Evolutionary conservation across 768 basidiomycete species (phyloP).

Genomic region (Gloeopeniophorella convolvens): DNA sequence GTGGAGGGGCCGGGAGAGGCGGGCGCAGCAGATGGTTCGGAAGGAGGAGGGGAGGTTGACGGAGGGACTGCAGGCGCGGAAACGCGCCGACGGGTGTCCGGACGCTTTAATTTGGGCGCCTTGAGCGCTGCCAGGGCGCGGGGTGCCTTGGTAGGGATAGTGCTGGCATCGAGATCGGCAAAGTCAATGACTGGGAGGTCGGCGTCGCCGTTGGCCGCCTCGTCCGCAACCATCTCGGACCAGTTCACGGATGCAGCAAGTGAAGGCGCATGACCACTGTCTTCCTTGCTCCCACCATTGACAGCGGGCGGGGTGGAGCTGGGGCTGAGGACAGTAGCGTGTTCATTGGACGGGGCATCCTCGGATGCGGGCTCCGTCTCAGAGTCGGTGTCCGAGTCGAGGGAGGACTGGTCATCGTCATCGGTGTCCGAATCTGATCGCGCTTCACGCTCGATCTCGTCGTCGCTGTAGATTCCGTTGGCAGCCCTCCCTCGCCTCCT

Average conservation of each 20-base stretch:
- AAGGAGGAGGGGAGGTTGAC: conserved; percentile 26
- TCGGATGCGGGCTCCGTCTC: conserved; percentile 67
- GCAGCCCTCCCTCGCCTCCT: conserved; percentile 60
- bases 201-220: conserved; percentile 53
- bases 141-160: conserved; percentile 27
- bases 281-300: conserved; percentile 25
- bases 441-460: conserved; percentile 67
- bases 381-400: conserved; percentile 57
- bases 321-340: conserved; percentile 55
- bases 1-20: conserved; percentile 27
- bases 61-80: conserved; percentile 15
- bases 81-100: conserved; percentile 30
- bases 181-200: conserved; percentile 80
- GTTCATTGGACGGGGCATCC: conserved; percentile 46
- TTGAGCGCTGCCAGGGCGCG: conserved; percentile 25
- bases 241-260: conserved; percentile 54
- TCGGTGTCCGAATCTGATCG: conserved; percentile 66
- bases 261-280: conserved; percentile 36
- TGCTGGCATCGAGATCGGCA: conserved; percentile 41
- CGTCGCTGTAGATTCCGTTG: conserved; percentile 57
- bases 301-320: conserved; percentile 40
- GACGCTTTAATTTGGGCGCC: conserved; percentile 28
- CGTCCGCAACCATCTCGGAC: conserved; percentile 83
- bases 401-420: conserved; percentile 48
- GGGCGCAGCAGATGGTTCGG: conserved; percentile 23